phyloP scores from a whole-genome alignment of 2,329 filamentous ascomycete genomes.

The Bipolaris zeicola region DNA sequence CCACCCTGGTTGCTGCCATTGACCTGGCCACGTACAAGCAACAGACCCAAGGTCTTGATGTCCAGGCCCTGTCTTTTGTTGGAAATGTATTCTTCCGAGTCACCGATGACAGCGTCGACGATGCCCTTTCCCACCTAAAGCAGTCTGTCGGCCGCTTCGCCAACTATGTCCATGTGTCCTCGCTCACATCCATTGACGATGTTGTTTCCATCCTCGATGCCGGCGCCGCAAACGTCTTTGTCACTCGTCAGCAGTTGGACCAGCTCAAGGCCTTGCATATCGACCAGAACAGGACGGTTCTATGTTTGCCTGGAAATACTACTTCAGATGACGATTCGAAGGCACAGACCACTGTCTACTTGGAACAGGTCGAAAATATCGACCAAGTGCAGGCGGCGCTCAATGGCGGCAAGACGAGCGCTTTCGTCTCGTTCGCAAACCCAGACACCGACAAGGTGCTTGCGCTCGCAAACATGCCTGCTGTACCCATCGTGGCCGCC shows the following conservation, averaged over 20 bases:
- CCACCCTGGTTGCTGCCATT: constrained; percentile 57
- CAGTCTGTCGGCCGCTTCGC: constrained; percentile 61
- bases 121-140: constrained; percentile 60
- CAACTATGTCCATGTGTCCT: constrained; percentile 78
- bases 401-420: constrained; percentile 56
- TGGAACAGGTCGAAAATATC: constrained; percentile 51
- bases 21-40: constrained; percentile 53
- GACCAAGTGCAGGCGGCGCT: constrained; percentile 54
- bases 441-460: constrained; percentile 50
- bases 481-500: constrained; percentile 76
- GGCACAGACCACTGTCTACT: constrained; percentile 54
- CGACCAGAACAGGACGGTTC: constrained; percentile 62
- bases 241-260: constrained; percentile 70
- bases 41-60: constrained; percentile 56
- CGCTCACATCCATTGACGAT: constrained; percentile 71
- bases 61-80: constrained; percentile 61
- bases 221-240: constrained; percentile 84
- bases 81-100: constrained; percentile 63
- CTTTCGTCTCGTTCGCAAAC: constrained; percentile 57
- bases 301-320: constrained; percentile 56
- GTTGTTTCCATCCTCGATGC: constrained; percentile 81
- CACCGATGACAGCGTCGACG: constrained; percentile 54
- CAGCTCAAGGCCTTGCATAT: constrained; percentile 59
- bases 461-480: constrained; percentile 52
- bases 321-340: constrained; percentile 49